Evolutionary conservation across 345 rosid species (phyloP).

Genomic region (Salix arbutifolia): DNA sequence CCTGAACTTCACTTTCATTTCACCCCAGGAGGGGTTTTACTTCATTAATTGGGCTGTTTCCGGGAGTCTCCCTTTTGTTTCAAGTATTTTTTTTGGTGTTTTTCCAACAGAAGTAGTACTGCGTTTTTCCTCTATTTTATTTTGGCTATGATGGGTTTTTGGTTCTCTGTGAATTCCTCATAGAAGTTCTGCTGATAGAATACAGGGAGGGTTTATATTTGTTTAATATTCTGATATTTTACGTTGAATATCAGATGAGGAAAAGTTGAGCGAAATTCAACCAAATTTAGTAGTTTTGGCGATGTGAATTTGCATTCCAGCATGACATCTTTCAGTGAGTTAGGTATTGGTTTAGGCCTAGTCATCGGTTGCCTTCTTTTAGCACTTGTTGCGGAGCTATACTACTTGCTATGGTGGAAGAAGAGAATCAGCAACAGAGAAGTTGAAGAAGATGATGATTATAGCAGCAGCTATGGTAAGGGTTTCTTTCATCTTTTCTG

Average conservation of each 20-base stretch:
- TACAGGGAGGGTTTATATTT: not conserved
- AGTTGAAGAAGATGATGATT: slow-evolving; percentile 37
- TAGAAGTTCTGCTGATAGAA: slow-evolving; percentile 7
- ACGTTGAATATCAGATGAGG: not conserved
- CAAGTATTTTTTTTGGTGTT: not conserved
- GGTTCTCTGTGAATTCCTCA: not conserved
- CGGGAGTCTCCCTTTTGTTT: not conserved
- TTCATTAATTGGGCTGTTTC: not conserved
- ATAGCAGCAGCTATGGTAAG: slow-evolving; percentile 47
- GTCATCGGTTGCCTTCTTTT: slow-evolving; percentile 67
- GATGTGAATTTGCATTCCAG: slow-evolving; percentile 42
- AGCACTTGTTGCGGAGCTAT: slow-evolving; percentile 67
- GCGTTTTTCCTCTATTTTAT: not conserved
- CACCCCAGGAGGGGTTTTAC: not conserved
- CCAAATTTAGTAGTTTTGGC: slow-evolving; percentile 18
- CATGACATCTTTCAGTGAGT: slow-evolving; percentile 60
- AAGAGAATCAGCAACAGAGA: slow-evolving; percentile 41
- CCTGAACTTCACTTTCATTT: slow-evolving; percentile 19
- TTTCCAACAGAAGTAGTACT: not conserved
- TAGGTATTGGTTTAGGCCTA: slow-evolving; percentile 66
- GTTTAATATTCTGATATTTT: not conserved
- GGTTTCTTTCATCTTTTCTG: slow-evolving; percentile 55
- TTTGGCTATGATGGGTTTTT: not conserved
- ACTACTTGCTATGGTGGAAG: slow-evolving; percentile 82
- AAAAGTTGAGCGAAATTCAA: not conserved